Percentiles rank a stretch among this genome's conserved stretches.
phyloP scores from a whole-genome alignment of 2,329 filamentous ascomycete species.

The Alternaria ventricosa region DNA sequence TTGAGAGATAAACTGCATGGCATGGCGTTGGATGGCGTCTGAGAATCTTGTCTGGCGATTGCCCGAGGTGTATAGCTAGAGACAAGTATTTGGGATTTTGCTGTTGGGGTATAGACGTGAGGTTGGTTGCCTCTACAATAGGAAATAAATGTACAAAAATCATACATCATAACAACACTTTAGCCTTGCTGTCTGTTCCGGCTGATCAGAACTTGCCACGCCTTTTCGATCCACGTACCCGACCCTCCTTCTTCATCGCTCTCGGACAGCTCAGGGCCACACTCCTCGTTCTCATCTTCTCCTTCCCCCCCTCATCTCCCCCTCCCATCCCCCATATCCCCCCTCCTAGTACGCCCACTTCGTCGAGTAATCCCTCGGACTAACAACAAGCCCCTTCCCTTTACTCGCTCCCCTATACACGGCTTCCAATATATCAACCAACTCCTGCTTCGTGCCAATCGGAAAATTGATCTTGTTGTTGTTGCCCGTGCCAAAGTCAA shows the following conservation, averaged over 20 bases:
- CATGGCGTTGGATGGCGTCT: constrained; percentile 10
- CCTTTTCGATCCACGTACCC: neutral
- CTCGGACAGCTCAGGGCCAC: neutral
- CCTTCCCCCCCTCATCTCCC: too few relatives aligned
- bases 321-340: neutral
- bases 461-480: constrained; percentile 98
- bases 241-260: neutral
- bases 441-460: constrained; percentile 91
- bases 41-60: neutral
- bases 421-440: constrained; percentile 97
- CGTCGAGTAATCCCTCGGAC: constrained; percentile 80
- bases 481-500: constrained; percentile 74
- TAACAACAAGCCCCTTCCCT: constrained; percentile 89
- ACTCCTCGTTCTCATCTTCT: neutral
- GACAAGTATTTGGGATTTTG: neutral
- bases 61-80: neutral
- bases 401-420: constrained; percentile 96
- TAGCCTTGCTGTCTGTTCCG: neutral
- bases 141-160: neutral
- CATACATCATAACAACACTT: neutral
- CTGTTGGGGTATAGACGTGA: neutral
- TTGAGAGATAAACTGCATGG: constrained; percentile 7
- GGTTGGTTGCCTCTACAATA: neutral
- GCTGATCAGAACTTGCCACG: neutral
- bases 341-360: constrained; percentile 59